Percentiles rank a stretch among this genome's conserved stretches.
Evolutionary conservation across 805 yeast species (phyloP).

Genomic region (Starmera amethionina): DNA sequence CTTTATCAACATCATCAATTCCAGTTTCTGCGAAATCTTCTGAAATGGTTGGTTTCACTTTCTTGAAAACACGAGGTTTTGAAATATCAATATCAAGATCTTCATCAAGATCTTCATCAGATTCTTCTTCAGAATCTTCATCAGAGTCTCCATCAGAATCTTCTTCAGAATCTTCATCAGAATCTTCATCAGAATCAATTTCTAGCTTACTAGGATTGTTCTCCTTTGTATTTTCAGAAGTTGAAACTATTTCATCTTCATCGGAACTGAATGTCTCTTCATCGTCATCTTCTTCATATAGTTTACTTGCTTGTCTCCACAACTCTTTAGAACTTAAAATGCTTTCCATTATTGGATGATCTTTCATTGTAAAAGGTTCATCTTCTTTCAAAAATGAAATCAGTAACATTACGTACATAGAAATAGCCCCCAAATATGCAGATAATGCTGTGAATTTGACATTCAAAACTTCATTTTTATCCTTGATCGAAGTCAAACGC

Average conservation of each 20-base stretch:
- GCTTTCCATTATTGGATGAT: constrained; percentile 83
- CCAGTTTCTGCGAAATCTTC: constrained; percentile 63
- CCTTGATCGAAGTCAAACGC: constrained; percentile 22
- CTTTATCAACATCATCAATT: constrained; percentile 74
- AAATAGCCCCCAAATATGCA: constrained; percentile 69
- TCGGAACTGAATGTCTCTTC: constrained; percentile 9
- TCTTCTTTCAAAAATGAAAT: constrained; percentile 43
- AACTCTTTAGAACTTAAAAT: constrained; percentile 74
- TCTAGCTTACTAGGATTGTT: constrained; percentile 6
- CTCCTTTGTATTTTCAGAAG: constrained; percentile 3
- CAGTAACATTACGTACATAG: constrained; percentile 72
- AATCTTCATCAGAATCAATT: constrained; percentile 6
- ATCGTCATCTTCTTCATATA: constrained; percentile 23
- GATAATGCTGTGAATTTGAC: constrained; percentile 64
- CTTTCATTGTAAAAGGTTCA: constrained; percentile 62
- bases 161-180: constrained; percentile 12
- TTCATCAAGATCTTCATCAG: constrained; percentile 10
- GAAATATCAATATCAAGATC: constrained; percentile 42
- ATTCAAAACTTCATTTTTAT: constrained; percentile 25
- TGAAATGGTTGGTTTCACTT: constrained; percentile 16
- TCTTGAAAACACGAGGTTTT: constrained; percentile 42
- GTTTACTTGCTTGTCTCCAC: constrained; percentile 73
- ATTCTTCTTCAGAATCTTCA: constrained; percentile 3
- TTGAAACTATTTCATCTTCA: constrained; percentile 12
- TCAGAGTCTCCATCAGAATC: constrained; percentile 7